Evolutionary conservation across 306 rosid species (phyloP).

Genomic region (Myrica gale): DNA sequence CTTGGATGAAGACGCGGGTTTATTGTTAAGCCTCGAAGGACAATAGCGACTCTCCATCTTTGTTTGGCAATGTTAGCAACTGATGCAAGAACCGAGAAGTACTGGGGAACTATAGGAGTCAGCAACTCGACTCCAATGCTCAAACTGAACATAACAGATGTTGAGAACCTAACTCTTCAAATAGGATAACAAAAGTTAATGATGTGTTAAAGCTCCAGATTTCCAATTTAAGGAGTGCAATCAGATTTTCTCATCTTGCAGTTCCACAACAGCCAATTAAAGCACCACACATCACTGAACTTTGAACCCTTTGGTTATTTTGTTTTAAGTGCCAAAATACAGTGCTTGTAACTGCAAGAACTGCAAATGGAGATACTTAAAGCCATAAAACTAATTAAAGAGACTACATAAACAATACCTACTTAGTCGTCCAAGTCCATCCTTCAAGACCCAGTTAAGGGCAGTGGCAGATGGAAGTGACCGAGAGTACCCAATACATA

Average conservation of each 20-base stretch:
- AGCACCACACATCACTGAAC: slow-evolving; percentile 1
- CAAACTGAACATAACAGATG: slow-evolving; percentile 67
- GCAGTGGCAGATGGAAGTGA: slow-evolving; percentile 97
- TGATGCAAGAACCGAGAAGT: slow-evolving; percentile 81
- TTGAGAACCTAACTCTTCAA: slow-evolving; percentile 79
- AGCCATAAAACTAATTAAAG: neutral
- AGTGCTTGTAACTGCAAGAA: slow-evolving; percentile 26
- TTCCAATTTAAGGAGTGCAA: slow-evolving; percentile 1
- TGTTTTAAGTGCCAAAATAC: slow-evolving; percentile 26
- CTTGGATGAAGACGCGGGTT: no score
- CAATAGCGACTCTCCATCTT: neutral
- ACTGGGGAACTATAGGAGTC: slow-evolving; percentile 68
- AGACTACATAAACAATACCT: slow-evolving; percentile 38
- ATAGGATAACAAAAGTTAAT: slow-evolving; percentile 14
- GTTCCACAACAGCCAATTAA: no score
- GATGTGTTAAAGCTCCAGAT: neutral
- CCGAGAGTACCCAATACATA: slow-evolving; percentile 71
- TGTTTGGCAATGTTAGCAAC: slow-evolving; percentile 88
- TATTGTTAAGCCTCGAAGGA: no score
- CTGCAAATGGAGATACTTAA: slow-evolving; percentile 8
- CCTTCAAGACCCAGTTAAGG: slow-evolving; percentile 84
- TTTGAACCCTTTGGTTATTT: slow-evolving; percentile 8
- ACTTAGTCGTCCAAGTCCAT: slow-evolving; percentile 85
- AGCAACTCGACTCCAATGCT: slow-evolving; percentile 88
- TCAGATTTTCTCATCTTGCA: no score